A percentile compares a stretch with the other conserved stretches of the same genome.
These are phyloP conservation scores for Metschnikowia cubensis DNA, from an alignment of 805 yeast species.

Conservation along the genomic window DNA sequence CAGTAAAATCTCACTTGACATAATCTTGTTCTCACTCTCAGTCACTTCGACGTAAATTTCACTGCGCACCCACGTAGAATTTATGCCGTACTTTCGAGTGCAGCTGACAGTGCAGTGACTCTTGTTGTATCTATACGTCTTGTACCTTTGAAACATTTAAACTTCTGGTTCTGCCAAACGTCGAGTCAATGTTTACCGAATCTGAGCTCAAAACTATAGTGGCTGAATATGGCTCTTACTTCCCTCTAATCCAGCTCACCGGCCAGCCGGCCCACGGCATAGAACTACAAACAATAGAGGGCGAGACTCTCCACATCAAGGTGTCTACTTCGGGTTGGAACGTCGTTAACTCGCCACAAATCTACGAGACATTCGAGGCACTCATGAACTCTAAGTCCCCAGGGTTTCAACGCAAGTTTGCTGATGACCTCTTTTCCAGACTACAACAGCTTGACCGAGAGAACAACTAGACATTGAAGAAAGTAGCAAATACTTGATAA, in stretches of 20 bases:
- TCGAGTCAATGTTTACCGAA: neutral
- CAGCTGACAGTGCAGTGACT: neutral
- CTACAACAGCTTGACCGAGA: constrained; percentile 6
- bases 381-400: constrained; percentile 14
- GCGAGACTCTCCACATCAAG: neutral
- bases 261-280: constrained; percentile 4
- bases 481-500: neutral
- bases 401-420: constrained; percentile 14
- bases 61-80: constrained; percentile 2
- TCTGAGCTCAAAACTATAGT: constrained; percentile 4
- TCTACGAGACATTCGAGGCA: constrained; percentile 17
- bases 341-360: neutral
- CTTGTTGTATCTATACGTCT: no score
- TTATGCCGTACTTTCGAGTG: neutral
- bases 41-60: neutral
- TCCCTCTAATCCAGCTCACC: constrained; percentile 5
- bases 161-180: neutral
- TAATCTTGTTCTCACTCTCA: no score
- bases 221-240: constrained; percentile 13
- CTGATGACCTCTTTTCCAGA: constrained; percentile 9
- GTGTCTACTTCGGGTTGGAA: constrained; percentile 15
- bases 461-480: neutral
- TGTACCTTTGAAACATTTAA: no score
- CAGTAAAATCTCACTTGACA: neutral
- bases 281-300: constrained; percentile 11